Conservation (phyloP, 2,329 filamentous ascomycete species). For the Monilinia polystroma region DNA sequence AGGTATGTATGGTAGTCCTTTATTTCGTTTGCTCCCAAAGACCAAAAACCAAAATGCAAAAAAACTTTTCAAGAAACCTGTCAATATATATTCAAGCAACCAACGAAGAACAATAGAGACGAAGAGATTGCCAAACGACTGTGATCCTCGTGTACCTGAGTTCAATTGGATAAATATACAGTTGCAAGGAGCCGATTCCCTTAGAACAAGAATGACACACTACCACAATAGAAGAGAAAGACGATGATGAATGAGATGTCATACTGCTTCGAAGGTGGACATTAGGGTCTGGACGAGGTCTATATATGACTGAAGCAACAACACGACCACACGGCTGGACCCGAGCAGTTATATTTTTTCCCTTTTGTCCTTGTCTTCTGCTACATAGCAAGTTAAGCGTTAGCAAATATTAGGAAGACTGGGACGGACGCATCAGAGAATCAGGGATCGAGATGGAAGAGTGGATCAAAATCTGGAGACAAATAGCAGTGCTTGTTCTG, state of each 20-base stretch:
- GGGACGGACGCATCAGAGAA: conserved; percentile 29
- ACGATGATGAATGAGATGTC: conserved; percentile 38
- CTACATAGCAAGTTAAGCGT: conserved; percentile 30
- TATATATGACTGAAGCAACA: conserved; percentile 33
- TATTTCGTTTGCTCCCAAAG: conserved; percentile 19
- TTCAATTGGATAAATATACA: conserved; percentile 37
- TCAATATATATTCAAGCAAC: conserved; percentile 22
- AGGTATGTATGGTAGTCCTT: conserved; percentile 13
- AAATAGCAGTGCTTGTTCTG: conserved; percentile 25
- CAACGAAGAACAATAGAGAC: conserved; percentile 34
- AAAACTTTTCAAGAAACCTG: conserved; percentile 21
- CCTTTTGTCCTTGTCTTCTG: conserved; percentile 15
- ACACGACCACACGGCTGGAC: conserved; percentile 31
- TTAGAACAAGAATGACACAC: conserved; percentile 29
- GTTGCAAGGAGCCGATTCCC: conserved; percentile 27
- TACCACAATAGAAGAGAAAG: conserved; percentile 23
- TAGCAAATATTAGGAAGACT: conserved; percentile 28
- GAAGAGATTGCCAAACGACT: conserved; percentile 34
- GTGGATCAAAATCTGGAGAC: conserved; percentile 31
- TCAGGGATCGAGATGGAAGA: conserved; percentile 30
- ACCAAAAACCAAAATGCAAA: conserved; percentile 22
- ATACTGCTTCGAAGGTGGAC: conserved; percentile 27
- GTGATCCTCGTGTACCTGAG: conserved; percentile 29
- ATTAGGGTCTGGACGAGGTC: conserved; percentile 31
- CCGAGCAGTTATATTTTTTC: conserved; percentile 36